Evolutionary conservation across 2,329 filamentous ascomycete species (phyloP), one percentile per base, ranked within the genome.

Genomic region (Penicillium sp.): DNA sequence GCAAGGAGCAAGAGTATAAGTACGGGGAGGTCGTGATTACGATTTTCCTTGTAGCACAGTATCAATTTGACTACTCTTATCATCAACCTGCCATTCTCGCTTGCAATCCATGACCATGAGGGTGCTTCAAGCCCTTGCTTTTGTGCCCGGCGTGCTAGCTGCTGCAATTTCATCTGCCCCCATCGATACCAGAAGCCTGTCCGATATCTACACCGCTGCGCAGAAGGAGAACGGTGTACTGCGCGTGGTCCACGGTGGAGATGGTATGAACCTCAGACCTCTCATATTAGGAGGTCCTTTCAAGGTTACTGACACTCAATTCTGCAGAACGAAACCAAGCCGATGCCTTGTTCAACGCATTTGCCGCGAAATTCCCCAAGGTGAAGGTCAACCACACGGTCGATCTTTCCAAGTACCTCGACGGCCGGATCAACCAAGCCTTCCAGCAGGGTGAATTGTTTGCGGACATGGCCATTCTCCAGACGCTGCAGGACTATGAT

Each of bases 341-440:
- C 5, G 48, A 50, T 15, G 35, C 10, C 3, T n/a, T 50, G 10
- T 35, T 83, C 60, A 80, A 82, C 62, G 61, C 67, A 25, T 62
- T 58, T 37, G 22, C 55, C 17, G 34, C 54, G 0, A 71, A 73
- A 0, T 85, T 84, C 63, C 82, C 82, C 0, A 77, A 78, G 8
- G 79, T 84, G 59, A 81, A 76, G 4, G 76, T 85, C 15, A 83
- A 85, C 63, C 52, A 84, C 38, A 84, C 83, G 0, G 81, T 85
- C 45, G 83, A 85, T 59, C 67, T 85, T 0, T 84, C 82, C 59
- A 86, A 85, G 64, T 86, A 85, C 62, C 83, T 83, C 62, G 80
- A 84, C 57, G 73, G 65, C 17, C 72, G 72, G 7, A 63, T 85
- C 6, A 82, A 86, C 62, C 68, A 76, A 39, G 79, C 82, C 57